phyloP scores from a whole-genome alignment of 108 stramenopile genomes.

The Cyclotella atomus region DNA sequence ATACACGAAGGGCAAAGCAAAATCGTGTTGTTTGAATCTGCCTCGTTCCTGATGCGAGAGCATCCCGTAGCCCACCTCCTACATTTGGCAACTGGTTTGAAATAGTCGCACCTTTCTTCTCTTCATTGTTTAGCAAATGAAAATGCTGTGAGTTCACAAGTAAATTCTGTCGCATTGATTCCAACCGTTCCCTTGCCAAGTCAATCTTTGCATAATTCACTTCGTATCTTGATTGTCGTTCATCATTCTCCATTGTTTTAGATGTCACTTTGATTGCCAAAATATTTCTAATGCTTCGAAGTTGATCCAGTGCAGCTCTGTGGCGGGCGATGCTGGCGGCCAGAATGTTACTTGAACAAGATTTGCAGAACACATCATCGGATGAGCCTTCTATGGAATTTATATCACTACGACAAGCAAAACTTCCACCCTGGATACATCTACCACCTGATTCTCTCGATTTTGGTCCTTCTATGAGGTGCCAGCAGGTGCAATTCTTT shows the following conservation, averaged over 20 bases:
- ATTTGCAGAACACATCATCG: slow-evolving; percentile 8
- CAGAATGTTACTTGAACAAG: slow-evolving; percentile 36
- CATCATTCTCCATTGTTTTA: slow-evolving; percentile 42
- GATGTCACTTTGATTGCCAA: slow-evolving; percentile 30
- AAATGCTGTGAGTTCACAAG: slow-evolving; percentile 3
- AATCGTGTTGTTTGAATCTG: slow-evolving; percentile 62
- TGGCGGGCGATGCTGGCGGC: too few species aligned
- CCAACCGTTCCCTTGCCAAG: slow-evolving; percentile 25
- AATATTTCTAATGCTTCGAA: slow-evolving; percentile 14
- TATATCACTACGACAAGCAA: background rate
- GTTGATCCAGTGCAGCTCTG: slow-evolving; percentile 9
- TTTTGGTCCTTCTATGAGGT: background rate
- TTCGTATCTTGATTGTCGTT: slow-evolving; percentile 12
- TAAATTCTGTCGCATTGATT: slow-evolving; percentile 21
- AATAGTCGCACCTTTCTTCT: background rate
- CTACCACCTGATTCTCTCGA: background rate
- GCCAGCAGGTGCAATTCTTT: slow-evolving; percentile 3
- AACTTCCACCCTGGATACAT: background rate
- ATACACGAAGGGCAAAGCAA: slow-evolving; percentile 69
- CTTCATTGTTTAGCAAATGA: too few species aligned
- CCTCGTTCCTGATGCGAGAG: slow-evolving; percentile 35
- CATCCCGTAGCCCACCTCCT: slow-evolving; percentile 32
- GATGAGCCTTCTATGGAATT: background rate
- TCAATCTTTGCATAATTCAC: slow-evolving; percentile 1
- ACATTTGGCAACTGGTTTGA: background rate